Evolutionary conservation across 805 yeast genomes (phyloP).

Genomic region (Teunomyces aglyptinius): DNA sequence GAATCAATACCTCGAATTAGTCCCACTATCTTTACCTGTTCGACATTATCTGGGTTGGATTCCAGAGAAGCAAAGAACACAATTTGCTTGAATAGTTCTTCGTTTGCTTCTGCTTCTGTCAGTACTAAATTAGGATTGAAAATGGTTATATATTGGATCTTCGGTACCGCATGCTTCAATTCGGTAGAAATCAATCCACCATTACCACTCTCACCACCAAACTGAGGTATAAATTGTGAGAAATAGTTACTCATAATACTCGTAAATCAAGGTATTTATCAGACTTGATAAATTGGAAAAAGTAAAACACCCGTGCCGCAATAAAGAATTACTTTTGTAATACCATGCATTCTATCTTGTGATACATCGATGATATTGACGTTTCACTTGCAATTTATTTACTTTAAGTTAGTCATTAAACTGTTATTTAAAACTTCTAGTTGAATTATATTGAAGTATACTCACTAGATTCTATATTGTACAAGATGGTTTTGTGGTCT

Average conservation of each 20-base stretch:
- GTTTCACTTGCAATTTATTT: too few relatives aligned
- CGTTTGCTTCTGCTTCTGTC: constrained; percentile 26
- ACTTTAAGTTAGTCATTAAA: too few relatives aligned
- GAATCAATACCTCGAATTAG: constrained; percentile 36
- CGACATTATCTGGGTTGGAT: constrained; percentile 11
- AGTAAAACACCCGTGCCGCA: not conserved
- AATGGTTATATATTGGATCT: constrained; percentile 23
- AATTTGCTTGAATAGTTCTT: constrained; percentile 32
- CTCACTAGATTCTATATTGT: not conserved
- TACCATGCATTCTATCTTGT: not conserved
- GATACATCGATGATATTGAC: too few relatives aligned
- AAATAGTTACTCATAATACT: constrained; percentile 26
- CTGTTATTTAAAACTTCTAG: too few relatives aligned
- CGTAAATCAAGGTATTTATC: not conserved
- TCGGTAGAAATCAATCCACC: constrained; percentile 6
- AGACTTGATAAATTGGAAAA: not conserved
- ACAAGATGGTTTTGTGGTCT: constrained; percentile 86
- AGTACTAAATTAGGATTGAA: constrained; percentile 30
- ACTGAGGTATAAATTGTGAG: constrained; percentile 29
- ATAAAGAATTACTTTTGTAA: not conserved
- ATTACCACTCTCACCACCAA: constrained; percentile 16
- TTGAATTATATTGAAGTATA: not conserved
- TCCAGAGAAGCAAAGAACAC: constrained; percentile 25
- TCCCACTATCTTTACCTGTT: constrained; percentile 33
- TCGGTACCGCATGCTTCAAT: constrained; percentile 8